Evolutionary conservation across 257 asterid genomes (phyloP), one percentile per base, ranked within the genome.

Genomic region (Solanum paucissectum): DNA sequence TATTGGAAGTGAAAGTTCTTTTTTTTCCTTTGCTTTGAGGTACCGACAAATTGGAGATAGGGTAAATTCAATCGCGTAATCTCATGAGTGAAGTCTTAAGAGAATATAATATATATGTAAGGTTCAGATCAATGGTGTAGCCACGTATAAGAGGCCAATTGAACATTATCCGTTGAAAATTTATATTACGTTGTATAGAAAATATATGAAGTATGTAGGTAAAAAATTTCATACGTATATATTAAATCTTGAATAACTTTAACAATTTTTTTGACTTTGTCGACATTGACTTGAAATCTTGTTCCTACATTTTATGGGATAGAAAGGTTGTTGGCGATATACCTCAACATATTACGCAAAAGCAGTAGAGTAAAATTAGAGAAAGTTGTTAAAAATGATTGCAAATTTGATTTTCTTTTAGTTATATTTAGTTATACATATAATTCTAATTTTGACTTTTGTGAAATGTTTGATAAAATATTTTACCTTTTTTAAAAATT

Each of bases 81-180:
- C 29, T 66, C 0, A 66, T 2, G 18, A 64, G 34, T 64, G 34
- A 25, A 64, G 8, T 25, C 0, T 64, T 4, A 0, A 0, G 1
- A 62, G 32, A 23, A 23, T 60, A 60, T 2, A 2, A 23, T 62
- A 1, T 62, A 3, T 20, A 58, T 7, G 1, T 10, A 10, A 23
- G 10, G 27, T 58, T 62, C 6, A 62, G 69, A 4, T 23, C 12
- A 62, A 4, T 62, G 0, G 7, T 23, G 32, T 23, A 23, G 13
- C 6, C 12, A 7, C 13, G 6, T 23, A 23, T 60, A 21, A 5
- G 1, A 9, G 16, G 13, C 14, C 7, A 23, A 10, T 62, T 62
- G 13, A 62, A 62, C 2, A 55, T 6, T 3, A 3, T 55, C 8
- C 0, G 1, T 9, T 0, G 6, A 60, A 62, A 60, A 6, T 2